Evolutionary conservation across 2,329 filamentous ascomycete species (phyloP).

Genomic region (Verticillium isaacii): DNA sequence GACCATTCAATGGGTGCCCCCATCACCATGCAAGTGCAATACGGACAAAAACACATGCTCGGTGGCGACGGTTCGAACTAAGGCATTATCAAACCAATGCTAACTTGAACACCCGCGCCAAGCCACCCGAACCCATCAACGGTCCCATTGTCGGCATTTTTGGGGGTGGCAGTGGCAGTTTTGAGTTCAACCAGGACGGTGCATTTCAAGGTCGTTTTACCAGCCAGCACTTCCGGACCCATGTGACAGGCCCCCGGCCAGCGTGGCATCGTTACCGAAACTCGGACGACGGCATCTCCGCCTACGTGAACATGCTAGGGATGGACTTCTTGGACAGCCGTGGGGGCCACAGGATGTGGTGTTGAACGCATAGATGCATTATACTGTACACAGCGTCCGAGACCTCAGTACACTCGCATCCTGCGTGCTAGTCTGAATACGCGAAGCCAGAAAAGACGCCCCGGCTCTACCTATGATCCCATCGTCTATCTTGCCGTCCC

Average conservation of each 20-base stretch:
- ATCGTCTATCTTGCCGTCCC: neutral
- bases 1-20: too few relatives aligned
- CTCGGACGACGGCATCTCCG: neutral
- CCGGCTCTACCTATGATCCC: neutral
- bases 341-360: neutral
- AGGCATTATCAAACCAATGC: neutral
- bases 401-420: neutral
- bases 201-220: neutral
- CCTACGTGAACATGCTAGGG: neutral
- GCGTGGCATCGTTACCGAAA: neutral
- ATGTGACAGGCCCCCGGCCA: neutral
- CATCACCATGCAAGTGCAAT: too few relatives aligned
- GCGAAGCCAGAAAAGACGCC: neutral
- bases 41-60: too few relatives aligned
- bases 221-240: neutral
- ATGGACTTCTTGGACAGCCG: neutral
- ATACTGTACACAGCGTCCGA: conserved; percentile 1
- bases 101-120: neutral
- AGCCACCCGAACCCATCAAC: neutral
- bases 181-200: neutral
- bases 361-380: neutral
- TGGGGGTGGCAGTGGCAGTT: neutral
- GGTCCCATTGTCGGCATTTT: neutral
- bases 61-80: neutral
- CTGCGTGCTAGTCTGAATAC: neutral